Base-by-base conservation (phyloP, 768 basidiomycete species). In the Suillus subluteus region DNA sequence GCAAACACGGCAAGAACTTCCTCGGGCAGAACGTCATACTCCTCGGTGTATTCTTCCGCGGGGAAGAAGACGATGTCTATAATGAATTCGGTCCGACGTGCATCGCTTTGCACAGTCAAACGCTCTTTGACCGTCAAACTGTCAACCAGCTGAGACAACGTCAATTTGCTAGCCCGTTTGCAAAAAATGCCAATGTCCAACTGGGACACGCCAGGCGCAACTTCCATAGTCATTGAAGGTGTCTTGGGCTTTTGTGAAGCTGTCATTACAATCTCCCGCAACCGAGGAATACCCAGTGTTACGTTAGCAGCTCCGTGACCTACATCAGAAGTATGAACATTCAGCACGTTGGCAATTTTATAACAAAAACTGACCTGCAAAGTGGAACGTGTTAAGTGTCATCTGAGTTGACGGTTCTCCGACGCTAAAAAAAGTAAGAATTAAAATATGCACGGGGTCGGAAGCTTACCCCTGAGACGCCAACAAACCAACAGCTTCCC, bases 321-420 rank as follows among this genome's bases (percentile, higher is more conserved):
- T 96, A 70, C 43, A 30, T 46, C n/a, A 62, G 63, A 58, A 54
- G 52, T 46, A 55, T 72, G 44, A 67, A n/a, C 1, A 13, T 56
- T 13, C 35, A 37, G 55, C 21, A 37, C 3, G 21, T 56, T 56
- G 21, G 18, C 12, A 56, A 35, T 13, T 37, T 37, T n/a, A 56
- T 13, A 43, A 37, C 46, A 58, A 66, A 68, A 44, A 74, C 86
- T 73, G 77, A 89, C 95, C 97, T 71, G 98, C 98, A 73, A 99
- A 96, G 82, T 99, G 98, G 88, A 99, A 99, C 15, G 98, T 99
- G 76, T 99, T 99, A 69, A 99, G 81, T 11, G 98, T 99, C 98
- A 99, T 99, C 77, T 99, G 98, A 0, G 98, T 99, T 18, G 98
- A 99, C 6, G 98, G 98, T 78, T 99, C 98, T 62, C 98, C 98